A percentile compares a stretch with the other conserved stretches of the same genome.
Evolutionary conservation across 805 yeast genomes (phyloP).

Genomic region (Kodamaea leandrae): DNA sequence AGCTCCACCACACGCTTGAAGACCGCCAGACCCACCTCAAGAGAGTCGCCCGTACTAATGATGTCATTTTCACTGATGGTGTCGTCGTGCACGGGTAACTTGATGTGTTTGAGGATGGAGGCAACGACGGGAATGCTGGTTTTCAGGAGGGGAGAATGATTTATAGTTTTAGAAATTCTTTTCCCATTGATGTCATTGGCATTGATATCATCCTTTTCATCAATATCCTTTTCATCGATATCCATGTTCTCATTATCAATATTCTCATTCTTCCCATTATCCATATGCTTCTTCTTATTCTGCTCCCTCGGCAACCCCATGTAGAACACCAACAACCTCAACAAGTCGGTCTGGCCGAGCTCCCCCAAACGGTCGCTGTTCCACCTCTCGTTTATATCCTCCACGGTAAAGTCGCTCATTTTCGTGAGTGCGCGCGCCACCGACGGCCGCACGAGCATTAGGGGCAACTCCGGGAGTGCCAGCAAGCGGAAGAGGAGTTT

Average conservation of each 20-base stretch:
- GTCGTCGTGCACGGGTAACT: conserved; percentile 16
- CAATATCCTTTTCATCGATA: too few relatives aligned
- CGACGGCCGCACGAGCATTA: conserved; percentile 15
- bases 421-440: conserved; percentile 1
- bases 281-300: background rate
- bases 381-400: conserved; percentile 13
- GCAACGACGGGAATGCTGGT: background rate
- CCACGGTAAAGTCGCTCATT: background rate
- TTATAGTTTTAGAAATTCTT: too few relatives aligned
- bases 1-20: background rate
- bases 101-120: conserved; percentile 17
- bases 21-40: background rate
- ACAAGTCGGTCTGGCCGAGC: conserved; percentile 16
- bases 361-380: conserved; percentile 24
- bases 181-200: too few relatives aligned
- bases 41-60: background rate
- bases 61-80: background rate
- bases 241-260: background rate
- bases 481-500: background rate
- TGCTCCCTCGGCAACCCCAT: conserved; percentile 3
- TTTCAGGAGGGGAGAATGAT: background rate
- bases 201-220: too few relatives aligned
- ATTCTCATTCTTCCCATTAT: too few relatives aligned
- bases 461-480: conserved; percentile 6
- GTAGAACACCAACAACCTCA: conserved; percentile 8